These are phyloP conservation scores for Casuarina cunninghamiana DNA, from an alignment of 306 rosid species.

Conservation along the genomic window DNA sequence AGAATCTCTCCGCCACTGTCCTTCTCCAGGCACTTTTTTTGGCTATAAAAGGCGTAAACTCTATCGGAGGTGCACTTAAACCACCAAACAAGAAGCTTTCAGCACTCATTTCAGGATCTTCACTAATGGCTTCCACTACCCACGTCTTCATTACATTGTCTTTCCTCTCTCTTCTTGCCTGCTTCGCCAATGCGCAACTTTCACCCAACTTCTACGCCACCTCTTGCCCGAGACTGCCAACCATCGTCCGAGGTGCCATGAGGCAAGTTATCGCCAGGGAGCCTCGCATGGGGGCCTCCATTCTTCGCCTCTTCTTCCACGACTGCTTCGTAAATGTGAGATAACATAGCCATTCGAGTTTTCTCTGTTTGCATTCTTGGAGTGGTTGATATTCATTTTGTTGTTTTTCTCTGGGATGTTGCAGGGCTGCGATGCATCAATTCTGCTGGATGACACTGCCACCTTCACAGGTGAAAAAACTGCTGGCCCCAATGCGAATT, in stretches of 20 bases:
- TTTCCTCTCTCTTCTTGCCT: conserved; percentile 33
- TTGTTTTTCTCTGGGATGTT: neutral
- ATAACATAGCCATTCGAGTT: too few species aligned
- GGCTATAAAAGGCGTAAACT: too few species aligned
- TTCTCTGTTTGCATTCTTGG: too few species aligned
- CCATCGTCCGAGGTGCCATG: conserved; percentile 51
- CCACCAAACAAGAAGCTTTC: too few species aligned
- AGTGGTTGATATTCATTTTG: neutral
- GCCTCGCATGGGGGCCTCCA: conserved; percentile 68
- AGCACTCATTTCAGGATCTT: too few species aligned
- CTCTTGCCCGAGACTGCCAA: conserved; percentile 54
- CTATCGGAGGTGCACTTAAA: too few species aligned
- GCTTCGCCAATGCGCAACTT: conserved; percentile 55
- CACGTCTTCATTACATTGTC: conserved; percentile 23
- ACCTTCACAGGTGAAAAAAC: conserved; percentile 69
- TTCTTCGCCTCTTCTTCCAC: conserved; percentile 86
- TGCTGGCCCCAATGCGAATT: conserved; percentile 55
- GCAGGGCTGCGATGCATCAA: conserved; percentile 53
- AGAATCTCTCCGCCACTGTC: too few species aligned
- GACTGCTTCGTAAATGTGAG: conserved; percentile 73
- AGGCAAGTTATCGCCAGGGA: conserved; percentile 42
- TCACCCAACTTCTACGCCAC: conserved; percentile 46
- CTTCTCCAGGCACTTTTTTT: too few species aligned
- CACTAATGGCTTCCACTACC: conserved; percentile 30
- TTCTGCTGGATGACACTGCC: conserved; percentile 62